phyloP scores from a whole-genome alignment of 192 early-diverging fungal species.

The Radiomyces spectabilis region DNA sequence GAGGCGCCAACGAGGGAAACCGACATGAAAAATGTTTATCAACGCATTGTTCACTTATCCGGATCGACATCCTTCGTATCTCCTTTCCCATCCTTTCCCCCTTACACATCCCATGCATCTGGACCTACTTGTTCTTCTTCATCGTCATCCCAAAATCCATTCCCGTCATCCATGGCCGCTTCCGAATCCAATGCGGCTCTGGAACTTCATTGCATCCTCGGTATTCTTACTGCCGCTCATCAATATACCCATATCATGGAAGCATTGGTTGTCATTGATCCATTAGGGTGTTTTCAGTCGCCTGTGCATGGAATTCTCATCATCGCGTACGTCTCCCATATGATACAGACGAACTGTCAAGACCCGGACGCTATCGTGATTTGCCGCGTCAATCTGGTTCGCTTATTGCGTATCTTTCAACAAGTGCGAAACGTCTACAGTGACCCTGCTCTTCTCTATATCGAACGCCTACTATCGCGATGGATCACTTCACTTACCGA shows the following conservation, averaged over 20 bases:
- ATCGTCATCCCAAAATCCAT: too few species aligned
- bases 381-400: constrained; percentile 12
- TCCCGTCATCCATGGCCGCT: neutral
- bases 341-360: neutral
- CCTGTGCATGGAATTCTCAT: constrained; percentile 2
- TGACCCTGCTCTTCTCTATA: neutral
- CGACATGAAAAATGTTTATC: constrained; percentile 4
- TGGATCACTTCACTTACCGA: neutral
- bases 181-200: neutral
- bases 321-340: neutral
- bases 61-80: neutral
- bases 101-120: too few species aligned
- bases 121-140: too few species aligned
- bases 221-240: constrained; percentile 1
- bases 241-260: constrained; percentile 10
- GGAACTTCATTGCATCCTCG: neutral
- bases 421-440: neutral
- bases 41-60: neutral
- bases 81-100: too few species aligned
- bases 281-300: constrained; percentile 4
- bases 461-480: neutral
- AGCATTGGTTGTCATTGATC: constrained; percentile 4
- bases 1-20: neutral
- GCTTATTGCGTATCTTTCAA: neutral
- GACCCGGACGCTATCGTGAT: neutral